Base-by-base conservation (phyloP, 2,329 filamentous ascomycete species). In the Scorias spongiosa region DNA sequence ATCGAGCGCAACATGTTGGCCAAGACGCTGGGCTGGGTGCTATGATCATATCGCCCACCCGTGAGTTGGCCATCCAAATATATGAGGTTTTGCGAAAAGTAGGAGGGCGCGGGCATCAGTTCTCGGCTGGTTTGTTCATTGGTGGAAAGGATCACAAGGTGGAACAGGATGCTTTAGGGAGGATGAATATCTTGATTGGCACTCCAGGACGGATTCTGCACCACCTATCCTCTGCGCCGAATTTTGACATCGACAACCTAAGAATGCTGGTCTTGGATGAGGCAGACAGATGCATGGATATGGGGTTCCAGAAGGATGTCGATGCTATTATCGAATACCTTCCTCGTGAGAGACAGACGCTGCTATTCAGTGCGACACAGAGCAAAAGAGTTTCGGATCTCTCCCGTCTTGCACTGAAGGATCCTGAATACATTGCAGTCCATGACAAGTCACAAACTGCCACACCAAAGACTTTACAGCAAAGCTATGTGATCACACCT, bases 131-230 rank as follows among this genome's bases (percentile, higher is more conserved):
- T 0, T 65, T 96, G 54, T 78, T 98, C 9, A 96, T 96, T 54
- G 91, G 91, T 36, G 91, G 91, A 36, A 94, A 93, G 71, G 88
- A 76, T 60, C 59, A 95, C 55, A 80, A 84, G 57, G 88, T 95
- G 57, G 81, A 98, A 65, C 79, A 84, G 18, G 84, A 93, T 54
- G 75, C 88, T 29, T 61, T 98, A 47, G 76, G 78, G 2, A 77
- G 86, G 50, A 96, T 98, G 89, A 98, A 96, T 60, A 96, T 98
- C 40, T 67, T 98, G 20, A 86, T 98, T 9, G 93, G 88, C 57
- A 98, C 91, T 1, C 91, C 91, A 0, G 91, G 91, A 1, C 78
- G 91, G 30, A 93, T 98, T 74, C 67, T 96, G 53, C 91, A 98
- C 64, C 91, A 98, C 63, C 70, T 98, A 56, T 89, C 93, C 57